phyloP scores from a whole-genome alignment of 345 rosid species.

The Citrus inodora region DNA sequence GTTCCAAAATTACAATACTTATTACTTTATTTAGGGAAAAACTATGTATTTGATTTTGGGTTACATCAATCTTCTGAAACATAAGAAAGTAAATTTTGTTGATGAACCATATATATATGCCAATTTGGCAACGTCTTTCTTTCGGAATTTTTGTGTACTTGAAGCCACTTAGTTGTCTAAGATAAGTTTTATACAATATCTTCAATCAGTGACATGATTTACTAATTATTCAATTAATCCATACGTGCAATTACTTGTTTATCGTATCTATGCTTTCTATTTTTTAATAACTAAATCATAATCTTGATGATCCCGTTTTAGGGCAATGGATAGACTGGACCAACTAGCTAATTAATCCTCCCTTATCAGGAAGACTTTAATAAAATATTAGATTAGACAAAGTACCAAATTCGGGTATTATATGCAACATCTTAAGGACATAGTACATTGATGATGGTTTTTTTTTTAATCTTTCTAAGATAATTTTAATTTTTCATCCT shows the following conservation, averaged over 20 bases:
- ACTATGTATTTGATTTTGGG: background rate
- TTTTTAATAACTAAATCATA: background rate
- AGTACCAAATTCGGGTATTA: background rate
- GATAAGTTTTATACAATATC: background rate
- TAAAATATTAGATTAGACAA: background rate
- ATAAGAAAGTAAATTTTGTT: background rate
- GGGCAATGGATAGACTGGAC: slow-evolving; percentile 18
- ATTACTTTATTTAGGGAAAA: too few relatives aligned
- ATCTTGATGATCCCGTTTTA: slow-evolving; percentile 3
- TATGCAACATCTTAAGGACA: background rate
- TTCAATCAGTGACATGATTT: background rate
- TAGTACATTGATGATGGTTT: background rate
- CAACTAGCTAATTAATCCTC: slow-evolving; percentile 13
- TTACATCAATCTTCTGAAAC: background rate
- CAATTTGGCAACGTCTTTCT: background rate
- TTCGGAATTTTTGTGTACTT: background rate
- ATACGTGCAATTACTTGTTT: slow-evolving; percentile 16
- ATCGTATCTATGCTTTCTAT: background rate
- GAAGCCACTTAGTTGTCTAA: slow-evolving; percentile 10
- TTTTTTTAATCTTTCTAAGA: too few relatives aligned
- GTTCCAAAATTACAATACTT: background rate
- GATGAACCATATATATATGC: background rate
- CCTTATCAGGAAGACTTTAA: background rate
- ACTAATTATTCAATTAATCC: slow-evolving; percentile 3
- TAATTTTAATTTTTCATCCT: too few relatives aligned